phyloP scores from a whole-genome alignment of 345 rosid genomes.

The Euclidium syriacum region DNA sequence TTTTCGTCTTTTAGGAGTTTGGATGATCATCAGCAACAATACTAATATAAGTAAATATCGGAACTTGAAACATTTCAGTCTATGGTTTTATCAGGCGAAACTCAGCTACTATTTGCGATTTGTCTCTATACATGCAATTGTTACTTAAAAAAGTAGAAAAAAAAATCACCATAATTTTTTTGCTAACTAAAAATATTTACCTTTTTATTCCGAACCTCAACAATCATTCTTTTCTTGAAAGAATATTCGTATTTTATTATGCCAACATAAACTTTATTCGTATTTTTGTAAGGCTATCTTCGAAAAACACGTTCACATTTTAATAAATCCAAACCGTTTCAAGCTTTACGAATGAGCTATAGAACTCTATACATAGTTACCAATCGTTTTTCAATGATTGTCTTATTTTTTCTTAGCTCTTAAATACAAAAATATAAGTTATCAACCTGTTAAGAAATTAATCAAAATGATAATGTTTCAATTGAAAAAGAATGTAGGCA shows the following conservation, averaged over 20 bases:
- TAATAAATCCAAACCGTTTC: no score
- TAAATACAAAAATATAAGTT: background rate
- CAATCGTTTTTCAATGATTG: no score
- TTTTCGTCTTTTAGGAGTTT: background rate
- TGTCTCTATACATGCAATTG: background rate
- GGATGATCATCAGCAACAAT: background rate
- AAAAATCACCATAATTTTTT: background rate
- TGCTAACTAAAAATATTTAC: background rate
- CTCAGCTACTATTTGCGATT: background rate
- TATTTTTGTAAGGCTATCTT: no score
- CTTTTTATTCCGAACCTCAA: background rate
- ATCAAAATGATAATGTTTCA: background rate
- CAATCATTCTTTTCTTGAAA: no score
- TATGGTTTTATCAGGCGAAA: conserved; percentile 7
- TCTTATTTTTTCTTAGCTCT: background rate
- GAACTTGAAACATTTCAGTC: conserved; percentile 18
- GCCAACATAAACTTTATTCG: no score
- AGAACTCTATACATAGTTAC: no score
- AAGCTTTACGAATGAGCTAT: no score
- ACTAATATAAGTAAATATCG: background rate
- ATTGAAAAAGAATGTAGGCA: background rate
- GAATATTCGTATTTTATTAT: no score
- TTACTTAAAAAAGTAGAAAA: background rate
- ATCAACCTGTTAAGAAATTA: background rate
- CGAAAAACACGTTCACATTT: no score